Conservation (phyloP, 2,329 filamentous ascomycete genomes). For the Fusarium cyanostomum region DNA sequence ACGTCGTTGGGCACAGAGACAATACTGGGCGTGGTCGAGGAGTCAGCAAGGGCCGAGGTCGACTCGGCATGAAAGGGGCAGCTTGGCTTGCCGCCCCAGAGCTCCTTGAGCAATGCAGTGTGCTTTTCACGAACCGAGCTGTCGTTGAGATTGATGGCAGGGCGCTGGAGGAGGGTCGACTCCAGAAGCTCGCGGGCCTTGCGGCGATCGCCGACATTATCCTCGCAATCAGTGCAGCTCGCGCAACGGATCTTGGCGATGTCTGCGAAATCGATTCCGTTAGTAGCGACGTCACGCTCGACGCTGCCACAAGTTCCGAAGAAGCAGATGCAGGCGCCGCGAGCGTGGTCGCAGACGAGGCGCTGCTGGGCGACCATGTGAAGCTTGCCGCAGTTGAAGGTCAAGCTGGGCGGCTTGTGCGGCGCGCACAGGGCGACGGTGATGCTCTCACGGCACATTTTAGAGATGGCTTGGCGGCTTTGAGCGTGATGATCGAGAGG, state of each 20-base stretch:
- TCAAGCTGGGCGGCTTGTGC: neutral
- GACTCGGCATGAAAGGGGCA: conserved; percentile 22
- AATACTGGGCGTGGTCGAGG: neutral
- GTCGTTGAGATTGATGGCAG: neutral
- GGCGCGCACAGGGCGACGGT: conserved; percentile 40
- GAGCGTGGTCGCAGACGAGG: conserved; percentile 20
- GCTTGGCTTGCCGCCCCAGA: conserved; percentile 11
- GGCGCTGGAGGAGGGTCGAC: conserved; percentile 22
- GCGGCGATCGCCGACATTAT: conserved; percentile 20
- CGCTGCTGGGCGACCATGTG: conserved; percentile 36
- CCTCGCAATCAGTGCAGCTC: conserved; percentile 29
- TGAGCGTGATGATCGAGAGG: neutral
- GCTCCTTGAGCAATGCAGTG: neutral
- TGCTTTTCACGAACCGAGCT: neutral
- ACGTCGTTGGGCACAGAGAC: too few relatives aligned
- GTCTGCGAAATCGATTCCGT: conserved; percentile 1
- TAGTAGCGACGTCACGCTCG: neutral
- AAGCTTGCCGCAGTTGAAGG: conserved; percentile 37
- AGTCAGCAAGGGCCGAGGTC: neutral
- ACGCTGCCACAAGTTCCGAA: conserved; percentile 40
- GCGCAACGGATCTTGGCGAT: conserved; percentile 27
- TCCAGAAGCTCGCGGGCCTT: conserved; percentile 19
- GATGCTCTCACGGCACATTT: conserved; percentile 39
- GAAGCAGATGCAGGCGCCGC: conserved; percentile 33
- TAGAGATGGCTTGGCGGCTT: neutral